A percentile compares a stretch with the other conserved stretches of the same genome.
Evolutionary conservation across 495 filamentous ascomycete species (phyloP).

Genomic region (Niebla homalea): DNA sequence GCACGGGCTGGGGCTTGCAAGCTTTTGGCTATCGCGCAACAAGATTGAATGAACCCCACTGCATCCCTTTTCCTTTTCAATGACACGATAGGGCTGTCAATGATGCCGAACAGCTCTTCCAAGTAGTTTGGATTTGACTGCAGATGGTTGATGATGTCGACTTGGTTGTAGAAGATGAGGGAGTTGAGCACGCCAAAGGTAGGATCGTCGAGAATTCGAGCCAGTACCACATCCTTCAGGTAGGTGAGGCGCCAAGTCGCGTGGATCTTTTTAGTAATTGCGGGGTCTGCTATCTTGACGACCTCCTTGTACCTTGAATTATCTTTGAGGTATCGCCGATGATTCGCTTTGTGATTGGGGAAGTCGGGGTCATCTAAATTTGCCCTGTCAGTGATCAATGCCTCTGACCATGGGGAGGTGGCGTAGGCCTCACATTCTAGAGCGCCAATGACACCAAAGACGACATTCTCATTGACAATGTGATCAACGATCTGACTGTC

Average conservation of each 20-base stretch:
- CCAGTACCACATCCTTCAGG: conserved; percentile 95
- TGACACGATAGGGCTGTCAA: conserved; percentile 49
- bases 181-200: conserved; percentile 97
- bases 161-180: conserved; percentile 96
- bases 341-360: conserved; percentile 95
- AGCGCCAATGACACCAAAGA: conserved; percentile 88
- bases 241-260: conserved; percentile 93
- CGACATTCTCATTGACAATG: conserved; percentile 76
- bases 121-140: conserved; percentile 67
- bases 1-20: conserved; percentile 69
- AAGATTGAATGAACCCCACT: conserved; percentile 93
- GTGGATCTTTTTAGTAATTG: conserved; percentile 82
- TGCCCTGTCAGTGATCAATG: conserved; percentile 7
- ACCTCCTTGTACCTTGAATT: conserved; percentile 91
- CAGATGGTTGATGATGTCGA: conserved; percentile 89
- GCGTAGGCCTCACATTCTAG: conserved; percentile 57
- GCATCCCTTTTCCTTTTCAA: conserved; percentile 77
- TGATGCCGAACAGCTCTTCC: conserved; percentile 81
- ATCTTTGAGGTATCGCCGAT: conserved; percentile 82
- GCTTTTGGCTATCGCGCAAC: conserved; percentile 87
- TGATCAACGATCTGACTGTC: conserved; percentile 89
- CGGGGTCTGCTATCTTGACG: conserved; percentile 69
- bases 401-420: not conserved
- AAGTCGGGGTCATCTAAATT: conserved; percentile 83
- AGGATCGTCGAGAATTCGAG: conserved; percentile 90